Base-by-base conservation (phyloP, 257 asterid species). In the Jacaranda mimosifolia region DNA sequence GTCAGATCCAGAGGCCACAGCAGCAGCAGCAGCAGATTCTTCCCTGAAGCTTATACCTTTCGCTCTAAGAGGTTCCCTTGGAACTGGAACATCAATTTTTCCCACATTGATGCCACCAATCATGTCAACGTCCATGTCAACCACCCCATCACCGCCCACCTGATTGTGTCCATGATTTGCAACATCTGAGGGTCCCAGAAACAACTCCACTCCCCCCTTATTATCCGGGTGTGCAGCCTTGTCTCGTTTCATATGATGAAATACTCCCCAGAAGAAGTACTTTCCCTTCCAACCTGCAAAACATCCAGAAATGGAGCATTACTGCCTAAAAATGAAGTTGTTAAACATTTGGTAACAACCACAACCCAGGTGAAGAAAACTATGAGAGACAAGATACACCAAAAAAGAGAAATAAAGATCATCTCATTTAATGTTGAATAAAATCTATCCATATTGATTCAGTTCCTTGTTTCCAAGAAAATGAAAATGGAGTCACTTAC, bases 221-320 rank as follows among this genome's bases (percentile, higher is more conserved):
- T 10, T 26, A 5, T 49, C 65, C 36, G 26, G 11, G 51, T 15
- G 3, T 1, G 43, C 9, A 2, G 46, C 17, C 15, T 52, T 7
- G 42, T 53, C 70, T 60, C 7, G 76, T 79, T 79, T 81, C 64
- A 59, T 49, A 43, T 32, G 81, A 63, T 60, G 89, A 73, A 87
- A 94, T 58, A 91, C 58, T 21, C 97, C 98, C 97, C 97, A 93
- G 0, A 93, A 66, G 81, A 84, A 93, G 85, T 72, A 51, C 42
- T 81, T 79, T 36, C 93, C 92, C 0, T 82, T 55, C 91, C 83
- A 82, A 79, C 76, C 97, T 93, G 92, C 53, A 45, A 26, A 79
- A 68, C 68, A 63, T 38, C 66, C 57, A 32, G 21, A 77, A 40
- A 62, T 6, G 15, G 26, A 14, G 35, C 18, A 15, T 26, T 11